Evolutionary conservation across 495 filamentous ascomycete genomes (phyloP).

Genomic region (Apiosordaria backusii): DNA sequence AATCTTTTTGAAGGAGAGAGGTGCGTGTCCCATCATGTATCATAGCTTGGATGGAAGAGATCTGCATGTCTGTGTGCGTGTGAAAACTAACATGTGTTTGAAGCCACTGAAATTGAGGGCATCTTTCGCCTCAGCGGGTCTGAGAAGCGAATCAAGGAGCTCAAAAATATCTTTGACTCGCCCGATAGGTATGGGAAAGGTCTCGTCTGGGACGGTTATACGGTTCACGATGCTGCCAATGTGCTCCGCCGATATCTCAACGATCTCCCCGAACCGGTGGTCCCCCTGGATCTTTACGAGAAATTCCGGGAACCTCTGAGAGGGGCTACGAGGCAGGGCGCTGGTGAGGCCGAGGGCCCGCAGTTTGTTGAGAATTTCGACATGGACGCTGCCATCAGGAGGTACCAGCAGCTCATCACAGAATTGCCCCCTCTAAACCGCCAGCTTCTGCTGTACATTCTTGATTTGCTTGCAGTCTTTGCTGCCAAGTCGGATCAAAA

Average conservation of each 20-base stretch:
- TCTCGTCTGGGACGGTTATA: slow-evolving; percentile 94
- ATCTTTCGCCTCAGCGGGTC: slow-evolving; percentile 96
- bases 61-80: not conserved
- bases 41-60: not conserved
- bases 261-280: slow-evolving; percentile 90
- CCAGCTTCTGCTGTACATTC: slow-evolving; percentile 91
- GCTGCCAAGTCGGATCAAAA: slow-evolving; percentile 96
- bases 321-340: slow-evolving; percentile 69
- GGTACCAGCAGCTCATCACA: slow-evolving; percentile 86
- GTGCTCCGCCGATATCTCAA: slow-evolving; percentile 94
- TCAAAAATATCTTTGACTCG: slow-evolving; percentile 87
- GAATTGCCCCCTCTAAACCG: slow-evolving; percentile 91
- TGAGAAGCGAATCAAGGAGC: slow-evolving; percentile 96
- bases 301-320: slow-evolving; percentile 81
- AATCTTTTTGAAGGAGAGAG: slow-evolving; percentile 97
- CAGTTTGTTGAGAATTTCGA: slow-evolving; percentile 68
- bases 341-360: slow-evolving; percentile 54
- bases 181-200: slow-evolving; percentile 97
- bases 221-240: slow-evolving; percentile 97
- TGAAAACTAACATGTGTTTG: slow-evolving; percentile 17
- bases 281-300: slow-evolving; percentile 91
- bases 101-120: slow-evolving; percentile 93
- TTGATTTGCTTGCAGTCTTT: slow-evolving; percentile 97
- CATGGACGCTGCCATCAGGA: slow-evolving; percentile 66
- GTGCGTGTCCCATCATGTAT: slow-evolving; percentile 47